Evolutionary conservation across 2,329 filamentous ascomycete species (phyloP).

Genomic region (Talaromyces sp.): DNA sequence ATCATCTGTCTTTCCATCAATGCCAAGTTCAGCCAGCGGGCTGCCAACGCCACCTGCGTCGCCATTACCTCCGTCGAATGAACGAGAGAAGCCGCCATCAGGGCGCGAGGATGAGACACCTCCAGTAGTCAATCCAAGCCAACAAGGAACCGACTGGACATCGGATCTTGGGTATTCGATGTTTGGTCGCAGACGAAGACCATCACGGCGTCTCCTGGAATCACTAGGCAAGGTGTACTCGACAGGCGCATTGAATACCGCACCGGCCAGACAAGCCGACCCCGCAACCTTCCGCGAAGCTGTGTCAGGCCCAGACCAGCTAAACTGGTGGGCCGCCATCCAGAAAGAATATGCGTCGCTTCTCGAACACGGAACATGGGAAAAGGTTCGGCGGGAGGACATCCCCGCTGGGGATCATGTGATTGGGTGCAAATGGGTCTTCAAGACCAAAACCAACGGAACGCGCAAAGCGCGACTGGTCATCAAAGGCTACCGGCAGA

Average conservation of each 20-base stretch:
- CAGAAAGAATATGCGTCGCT: slow-evolving; percentile 8
- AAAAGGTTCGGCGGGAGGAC: slow-evolving; percentile 1
- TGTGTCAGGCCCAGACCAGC: slow-evolving; percentile 1
- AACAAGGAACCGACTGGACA: not conserved
- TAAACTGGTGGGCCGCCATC: slow-evolving; percentile 6
- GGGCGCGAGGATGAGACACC: slow-evolving; percentile 3
- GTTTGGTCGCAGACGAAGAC: slow-evolving; percentile 3
- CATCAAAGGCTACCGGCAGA: slow-evolving; percentile 9
- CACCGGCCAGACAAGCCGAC: not conserved
- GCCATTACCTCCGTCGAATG: slow-evolving; percentile 3
- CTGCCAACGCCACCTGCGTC: slow-evolving; percentile 2
- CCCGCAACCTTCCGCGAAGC: slow-evolving; percentile 1
- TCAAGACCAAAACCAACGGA: slow-evolving; percentile 5
- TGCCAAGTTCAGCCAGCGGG: slow-evolving; percentile 1
- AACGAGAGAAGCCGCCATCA: not conserved
- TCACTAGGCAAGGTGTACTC: slow-evolving; percentile 3
- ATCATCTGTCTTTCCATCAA: slow-evolving; percentile 3
- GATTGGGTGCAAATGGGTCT: slow-evolving; percentile 6
- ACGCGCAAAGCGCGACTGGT: slow-evolving; percentile 1
- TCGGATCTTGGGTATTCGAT: slow-evolving; percentile 2
- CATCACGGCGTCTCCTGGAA: slow-evolving; percentile 2
- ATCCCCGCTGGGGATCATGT: slow-evolving; percentile 1
- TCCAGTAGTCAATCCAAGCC: slow-evolving; percentile 2
- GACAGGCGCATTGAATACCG: not conserved
- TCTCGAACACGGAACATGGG: slow-evolving; percentile 3